These are phyloP conservation scores for Fusarium citri DNA, from an alignment of 2,329 filamentous ascomycete genomes.

Conservation along the genomic window DNA sequence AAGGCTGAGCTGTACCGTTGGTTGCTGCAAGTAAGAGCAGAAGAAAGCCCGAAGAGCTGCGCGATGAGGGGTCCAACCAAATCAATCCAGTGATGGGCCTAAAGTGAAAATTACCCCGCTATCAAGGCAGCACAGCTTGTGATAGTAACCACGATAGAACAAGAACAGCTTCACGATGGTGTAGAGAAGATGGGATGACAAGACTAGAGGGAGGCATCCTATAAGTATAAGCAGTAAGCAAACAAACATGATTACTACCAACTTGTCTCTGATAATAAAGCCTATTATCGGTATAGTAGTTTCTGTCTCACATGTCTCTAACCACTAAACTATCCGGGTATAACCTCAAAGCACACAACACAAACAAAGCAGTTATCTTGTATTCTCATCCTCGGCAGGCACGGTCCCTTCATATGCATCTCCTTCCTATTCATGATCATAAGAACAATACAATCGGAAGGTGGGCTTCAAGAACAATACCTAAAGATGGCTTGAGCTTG, in stretches of 20 bases:
- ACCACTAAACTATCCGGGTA: conserved; percentile 5
- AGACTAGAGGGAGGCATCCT: background rate
- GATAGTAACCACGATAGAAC: conserved; percentile 6
- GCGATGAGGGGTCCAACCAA: conserved; percentile 44
- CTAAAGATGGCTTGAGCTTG: conserved; percentile 22
- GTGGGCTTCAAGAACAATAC: conserved; percentile 8
- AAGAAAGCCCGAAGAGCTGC: conserved; percentile 15
- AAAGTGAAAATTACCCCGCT: conserved; percentile 45
- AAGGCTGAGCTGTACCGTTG: conserved; percentile 22
- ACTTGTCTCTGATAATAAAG: background rate
- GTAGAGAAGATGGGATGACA: background rate
- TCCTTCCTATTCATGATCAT: conserved; percentile 25
- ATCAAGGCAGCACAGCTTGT: conserved; percentile 29
- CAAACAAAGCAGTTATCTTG: conserved; percentile 7
- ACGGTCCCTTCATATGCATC: conserved; percentile 7
- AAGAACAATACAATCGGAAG: conserved; percentile 37
- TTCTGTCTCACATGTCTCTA: background rate
- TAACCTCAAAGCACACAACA: conserved; percentile 3
- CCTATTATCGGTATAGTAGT: background rate
- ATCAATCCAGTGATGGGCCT: conserved; percentile 37
- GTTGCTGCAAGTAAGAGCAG: conserved; percentile 41
- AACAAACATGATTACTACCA: background rate
- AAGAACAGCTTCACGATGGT: background rate
- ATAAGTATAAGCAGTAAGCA: background rate
- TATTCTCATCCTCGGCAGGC: conserved; percentile 20